Conservation (phyloP, 148 eudicot species). For the Camellia lanceoleosa region DNA sequence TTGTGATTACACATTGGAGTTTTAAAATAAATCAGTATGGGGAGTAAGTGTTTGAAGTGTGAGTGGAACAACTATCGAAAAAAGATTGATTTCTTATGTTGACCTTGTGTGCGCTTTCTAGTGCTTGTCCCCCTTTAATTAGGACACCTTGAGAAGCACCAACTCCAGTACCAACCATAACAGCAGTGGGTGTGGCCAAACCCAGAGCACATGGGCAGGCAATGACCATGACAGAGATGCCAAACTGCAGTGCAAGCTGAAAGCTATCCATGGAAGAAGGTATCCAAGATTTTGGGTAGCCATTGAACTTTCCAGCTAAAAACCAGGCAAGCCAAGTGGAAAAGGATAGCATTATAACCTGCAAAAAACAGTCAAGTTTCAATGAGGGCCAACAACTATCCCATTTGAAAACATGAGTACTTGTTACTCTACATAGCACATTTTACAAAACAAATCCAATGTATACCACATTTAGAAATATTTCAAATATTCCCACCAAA, state of each 20-base stretch:
- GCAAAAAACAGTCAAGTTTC: slow-evolving; percentile 15
- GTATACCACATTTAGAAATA: too few relatives aligned
- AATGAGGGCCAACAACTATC: background rate
- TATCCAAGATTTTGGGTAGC: slow-evolving; percentile 84
- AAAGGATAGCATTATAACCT: slow-evolving; percentile 75
- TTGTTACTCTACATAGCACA: background rate
- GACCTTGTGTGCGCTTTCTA: slow-evolving; percentile 93
- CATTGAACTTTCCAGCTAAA: slow-evolving; percentile 60
- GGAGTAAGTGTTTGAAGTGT: background rate
- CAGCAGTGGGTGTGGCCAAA: slow-evolving; percentile 99
- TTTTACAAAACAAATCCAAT: background rate
- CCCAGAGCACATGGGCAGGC: slow-evolving; percentile 99
- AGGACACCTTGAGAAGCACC: slow-evolving; percentile 98
- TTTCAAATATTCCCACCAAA: too few relatives aligned
- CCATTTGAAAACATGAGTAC: background rate
- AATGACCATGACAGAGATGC: slow-evolving; percentile 96
- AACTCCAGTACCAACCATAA: slow-evolving; percentile 99
- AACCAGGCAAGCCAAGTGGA: slow-evolving; percentile 87
- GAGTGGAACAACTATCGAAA: background rate
- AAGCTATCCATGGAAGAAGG: slow-evolving; percentile 95
- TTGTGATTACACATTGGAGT: background rate
- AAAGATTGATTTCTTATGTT: background rate
- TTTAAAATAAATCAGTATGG: background rate
- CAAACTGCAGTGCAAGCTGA: slow-evolving; percentile 92
- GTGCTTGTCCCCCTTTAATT: slow-evolving; percentile 94